Evolutionary conservation across 2,329 filamentous ascomycete species (phyloP).

Genomic region (Fusarium hostae): DNA sequence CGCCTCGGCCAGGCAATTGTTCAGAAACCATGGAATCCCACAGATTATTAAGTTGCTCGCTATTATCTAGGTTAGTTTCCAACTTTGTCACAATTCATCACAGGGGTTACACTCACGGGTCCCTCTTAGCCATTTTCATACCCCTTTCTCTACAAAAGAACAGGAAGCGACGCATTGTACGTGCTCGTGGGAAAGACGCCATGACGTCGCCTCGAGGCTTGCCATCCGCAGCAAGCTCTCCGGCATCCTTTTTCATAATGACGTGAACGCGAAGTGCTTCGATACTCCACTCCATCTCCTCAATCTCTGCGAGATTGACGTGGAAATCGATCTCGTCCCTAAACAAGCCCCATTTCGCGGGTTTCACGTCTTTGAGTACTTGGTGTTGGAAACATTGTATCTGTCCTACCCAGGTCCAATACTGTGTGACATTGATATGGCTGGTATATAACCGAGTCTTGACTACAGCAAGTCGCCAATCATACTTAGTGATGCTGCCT

Average conservation of each 20-base stretch:
- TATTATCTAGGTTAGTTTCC: slow-evolving; percentile 39
- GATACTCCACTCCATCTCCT: slow-evolving; percentile 57
- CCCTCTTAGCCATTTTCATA: slow-evolving; percentile 53
- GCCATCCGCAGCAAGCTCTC: slow-evolving; percentile 45
- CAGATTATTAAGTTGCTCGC: slow-evolving; percentile 50
- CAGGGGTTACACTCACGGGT: slow-evolving; percentile 52
- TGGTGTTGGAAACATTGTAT: slow-evolving; percentile 62
- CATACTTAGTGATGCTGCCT: slow-evolving; percentile 56
- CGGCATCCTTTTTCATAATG: slow-evolving; percentile 48
- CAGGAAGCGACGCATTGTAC: slow-evolving; percentile 65
- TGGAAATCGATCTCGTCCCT: slow-evolving; percentile 63
- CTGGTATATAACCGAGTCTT: slow-evolving; percentile 61
- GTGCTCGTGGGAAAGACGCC: slow-evolving; percentile 62
- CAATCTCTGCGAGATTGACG: slow-evolving; percentile 58
- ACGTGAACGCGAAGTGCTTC: slow-evolving; percentile 57
- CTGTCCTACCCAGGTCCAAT: slow-evolving; percentile 63
- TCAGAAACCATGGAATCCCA: slow-evolving; percentile 53
- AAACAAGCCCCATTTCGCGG: slow-evolving; percentile 61
- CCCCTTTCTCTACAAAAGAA: slow-evolving; percentile 58
- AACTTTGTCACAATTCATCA: neutral
- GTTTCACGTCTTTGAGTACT: slow-evolving; percentile 58
- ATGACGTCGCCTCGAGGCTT: slow-evolving; percentile 59
- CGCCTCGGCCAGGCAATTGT: slow-evolving; percentile 43
- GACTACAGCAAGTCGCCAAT: slow-evolving; percentile 65
- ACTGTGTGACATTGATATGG: slow-evolving; percentile 62